Evolutionary conservation across 2,329 filamentous ascomycete genomes (phyloP), one percentile per base, ranked within the genome.

Genomic region (Cytospora schulzeri): DNA sequence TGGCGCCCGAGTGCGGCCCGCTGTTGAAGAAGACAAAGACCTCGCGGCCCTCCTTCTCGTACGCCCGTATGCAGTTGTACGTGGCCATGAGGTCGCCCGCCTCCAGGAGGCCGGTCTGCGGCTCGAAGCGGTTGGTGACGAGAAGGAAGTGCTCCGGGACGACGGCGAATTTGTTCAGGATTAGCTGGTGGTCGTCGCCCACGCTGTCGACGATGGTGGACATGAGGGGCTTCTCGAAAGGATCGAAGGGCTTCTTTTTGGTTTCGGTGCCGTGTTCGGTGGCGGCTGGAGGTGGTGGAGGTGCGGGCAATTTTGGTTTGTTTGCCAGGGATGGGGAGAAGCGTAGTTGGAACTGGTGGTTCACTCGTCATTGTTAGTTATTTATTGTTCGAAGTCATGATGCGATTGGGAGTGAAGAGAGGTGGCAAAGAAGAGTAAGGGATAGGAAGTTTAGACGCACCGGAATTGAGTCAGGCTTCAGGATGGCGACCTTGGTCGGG

Each of bases 141-240:
- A 92, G 81, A 69, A 92, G 91, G 72, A 90, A 91, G 76, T 92
- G 90, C 70, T 88, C 82, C 0, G 85, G 83, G 38, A 91, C 88
- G 57, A 92, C 77, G 57, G 90, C 88, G 70, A 90, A 92, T 74
- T 92, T 92, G 79, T 92, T 92, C 50, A 92, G 78, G 1, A 92
- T 85, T 51, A 92, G 80, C 65, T 83, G 81, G 74, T 92, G 89
- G 11, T 78, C 74, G 0, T 85, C 78, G 1, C 78, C 78, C 9
- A 90, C 71, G 29, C 75, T 73, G 19, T 82, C 74, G 52, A 88
- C 75, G 45, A 88, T 78, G 63, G 89, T 81, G 12, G 85, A 77
- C 3, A 78, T 70, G 0, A 81, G 74, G 0, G 88, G 88, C 65
- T 85, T 79, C 38, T 84, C 86, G 73, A 92, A 92, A 4, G 88